These are phyloP conservation scores for Aegilops speltoides DNA, from an alignment of 176 grass and related monocot genomes.

Conservation along the genomic window DNA sequence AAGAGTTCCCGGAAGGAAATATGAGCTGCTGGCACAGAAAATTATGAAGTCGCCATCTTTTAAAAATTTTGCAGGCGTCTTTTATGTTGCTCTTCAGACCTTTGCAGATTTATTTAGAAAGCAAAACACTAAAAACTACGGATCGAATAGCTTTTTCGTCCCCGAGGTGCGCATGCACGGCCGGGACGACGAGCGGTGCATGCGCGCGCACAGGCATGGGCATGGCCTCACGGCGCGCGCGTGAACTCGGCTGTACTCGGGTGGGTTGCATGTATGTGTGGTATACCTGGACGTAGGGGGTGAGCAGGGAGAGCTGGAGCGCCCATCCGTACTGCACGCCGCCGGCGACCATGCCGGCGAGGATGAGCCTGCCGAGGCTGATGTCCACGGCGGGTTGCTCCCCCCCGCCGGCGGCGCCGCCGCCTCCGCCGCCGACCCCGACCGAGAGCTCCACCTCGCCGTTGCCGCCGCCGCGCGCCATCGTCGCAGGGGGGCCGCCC, in stretches of 20 bases:
- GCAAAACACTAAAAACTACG: neutral
- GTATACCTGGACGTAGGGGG: conserved; percentile 89
- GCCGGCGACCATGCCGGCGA: conserved; percentile 74
- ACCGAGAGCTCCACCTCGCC: conserved; percentile 47
- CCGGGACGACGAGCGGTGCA: neutral
- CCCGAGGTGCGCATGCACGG: neutral
- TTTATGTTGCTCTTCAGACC: neutral
- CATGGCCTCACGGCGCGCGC: neutral
- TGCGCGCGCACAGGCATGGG: neutral
- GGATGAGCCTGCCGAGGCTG: conserved; percentile 61
- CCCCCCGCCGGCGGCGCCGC: neutral
- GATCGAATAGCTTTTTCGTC: neutral
- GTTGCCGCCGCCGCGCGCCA: neutral
- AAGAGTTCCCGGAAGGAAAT: no score
- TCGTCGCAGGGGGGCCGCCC: neutral
- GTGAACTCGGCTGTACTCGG: neutral
- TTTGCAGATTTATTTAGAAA: neutral
- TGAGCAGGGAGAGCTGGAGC: conserved; percentile 91
- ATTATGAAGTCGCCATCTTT: neutral
- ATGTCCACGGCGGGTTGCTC: neutral
- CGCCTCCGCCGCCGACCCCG: conserved; percentile 16
- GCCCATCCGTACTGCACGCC: conserved; percentile 97
- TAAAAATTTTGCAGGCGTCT: neutral
- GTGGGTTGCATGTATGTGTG: neutral
- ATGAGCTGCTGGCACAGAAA: neutral